These are phyloP conservation scores for Priceomyces haplophilus DNA, from an alignment of 805 yeast species.

Conservation along the genomic window DNA sequence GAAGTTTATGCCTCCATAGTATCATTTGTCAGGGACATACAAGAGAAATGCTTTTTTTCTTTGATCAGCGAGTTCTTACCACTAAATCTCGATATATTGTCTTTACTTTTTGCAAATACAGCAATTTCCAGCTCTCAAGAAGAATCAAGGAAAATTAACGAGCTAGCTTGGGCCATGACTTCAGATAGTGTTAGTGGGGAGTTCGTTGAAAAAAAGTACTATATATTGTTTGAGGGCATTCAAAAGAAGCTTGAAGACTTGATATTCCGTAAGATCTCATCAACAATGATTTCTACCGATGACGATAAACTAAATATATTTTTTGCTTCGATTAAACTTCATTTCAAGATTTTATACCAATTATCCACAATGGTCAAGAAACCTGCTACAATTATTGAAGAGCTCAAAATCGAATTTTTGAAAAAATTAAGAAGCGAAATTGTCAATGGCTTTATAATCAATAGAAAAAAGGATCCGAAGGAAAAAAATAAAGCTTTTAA, in stretches of 20 bases:
- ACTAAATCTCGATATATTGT: slow-evolving; percentile 26
- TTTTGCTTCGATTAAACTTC: slow-evolving; percentile 29
- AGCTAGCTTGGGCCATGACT: slow-evolving; percentile 5
- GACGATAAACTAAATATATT: slow-evolving; percentile 30
- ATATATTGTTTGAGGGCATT: slow-evolving; percentile 14
- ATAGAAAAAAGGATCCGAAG: slow-evolving; percentile 7
- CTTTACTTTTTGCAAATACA: slow-evolving; percentile 18
- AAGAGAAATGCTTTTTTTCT: slow-evolving; percentile 27
- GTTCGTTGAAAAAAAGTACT: slow-evolving; percentile 8
- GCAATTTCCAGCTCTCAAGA: slow-evolving; percentile 2
- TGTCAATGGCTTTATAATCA: slow-evolving; percentile 12
- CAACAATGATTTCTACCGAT: slow-evolving; percentile 25
- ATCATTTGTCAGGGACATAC: slow-evolving; percentile 19
- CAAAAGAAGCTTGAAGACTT: slow-evolving; percentile 25
- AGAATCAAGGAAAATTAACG: slow-evolving; percentile 8
- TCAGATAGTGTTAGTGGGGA: slow-evolving; percentile 3
- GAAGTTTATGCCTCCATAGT: slow-evolving; percentile 21
- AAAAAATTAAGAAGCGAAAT: slow-evolving; percentile 14
- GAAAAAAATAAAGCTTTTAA: slow-evolving; percentile 11
- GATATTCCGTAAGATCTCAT: slow-evolving; percentile 22
- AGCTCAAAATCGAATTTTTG: slow-evolving; percentile 10
- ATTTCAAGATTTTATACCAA: slow-evolving; percentile 21
- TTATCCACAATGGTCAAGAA: slow-evolving; percentile 8
- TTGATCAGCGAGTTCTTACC: slow-evolving; percentile 30
- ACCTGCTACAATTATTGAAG: slow-evolving; percentile 1